Base-by-base conservation (phyloP, 106 monocot species). In the Dendrobium huoshanense region DNA sequence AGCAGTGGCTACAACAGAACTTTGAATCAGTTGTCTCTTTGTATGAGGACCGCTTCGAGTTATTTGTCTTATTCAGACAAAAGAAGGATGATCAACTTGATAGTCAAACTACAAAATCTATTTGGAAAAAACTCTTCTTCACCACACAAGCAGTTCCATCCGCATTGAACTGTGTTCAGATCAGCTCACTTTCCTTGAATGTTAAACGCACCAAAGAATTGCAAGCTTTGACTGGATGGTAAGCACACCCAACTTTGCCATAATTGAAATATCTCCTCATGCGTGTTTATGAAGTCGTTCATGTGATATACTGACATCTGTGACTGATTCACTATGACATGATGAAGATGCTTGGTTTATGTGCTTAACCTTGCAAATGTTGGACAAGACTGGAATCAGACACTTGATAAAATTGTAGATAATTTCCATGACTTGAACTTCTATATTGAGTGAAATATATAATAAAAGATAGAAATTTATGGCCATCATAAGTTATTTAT, bases 181-280 rank as follows among this genome's bases (percentile, higher is more conserved):
- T 97, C 58, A 86, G n/a, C 20, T 85, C 83, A 73, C 81, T 86
- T 77, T 77, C 85, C 43, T 80, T 97, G 76, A 84, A 78, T 20
- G 89, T 88, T 19, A 97, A 91, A 87, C 85, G 94, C 55, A 97
- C 92, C 37, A 90, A 91, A 84, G 97, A 97, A 65, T 74, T 97
- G 22, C 86, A 89, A 85, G 90, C 94, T 42, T 85, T 97, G 87
- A 83, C 77, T 79, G 97, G 97, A 85, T 97, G 97, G 97, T 97
- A 89, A 58, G 15, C 2, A 4, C 15, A 72, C 20, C 29, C 18
- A 56, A 13, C 25, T n/a, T 51, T 37, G 16, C 43, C 33, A 25
- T 0, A 65, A 65, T 65, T 65, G n/a, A 65, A 25, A 22, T 64
- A 9, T 64, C 22, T 64, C 20, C 17, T 17, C 58, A 58, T 58